phyloP scores from a whole-genome alignment of 2,329 filamentous ascomycete species.

The Pseudocercospora eumusae region DNA sequence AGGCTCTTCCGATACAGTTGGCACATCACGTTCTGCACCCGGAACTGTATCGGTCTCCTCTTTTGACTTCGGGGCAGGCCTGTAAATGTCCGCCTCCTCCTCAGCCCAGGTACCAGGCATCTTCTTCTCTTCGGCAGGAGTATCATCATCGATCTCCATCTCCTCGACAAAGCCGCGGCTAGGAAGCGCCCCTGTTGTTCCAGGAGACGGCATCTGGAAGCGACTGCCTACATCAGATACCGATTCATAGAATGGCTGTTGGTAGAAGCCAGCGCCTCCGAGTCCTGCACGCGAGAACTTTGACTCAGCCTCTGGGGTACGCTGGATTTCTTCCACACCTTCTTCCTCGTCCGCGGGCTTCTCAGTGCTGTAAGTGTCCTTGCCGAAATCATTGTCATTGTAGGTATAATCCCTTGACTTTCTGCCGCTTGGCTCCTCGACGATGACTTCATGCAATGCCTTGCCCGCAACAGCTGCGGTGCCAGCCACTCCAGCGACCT shows the following conservation, averaged over 20 bases:
- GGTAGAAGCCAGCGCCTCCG: slow-evolving; percentile 28
- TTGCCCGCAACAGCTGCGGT: slow-evolving; percentile 26
- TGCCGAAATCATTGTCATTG: slow-evolving; percentile 24
- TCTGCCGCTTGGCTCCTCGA: slow-evolving; percentile 42
- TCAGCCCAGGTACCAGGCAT: slow-evolving; percentile 64
- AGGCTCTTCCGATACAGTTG: slow-evolving; percentile 24
- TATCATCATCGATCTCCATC: slow-evolving; percentile 55
- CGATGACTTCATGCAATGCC: slow-evolving; percentile 43
- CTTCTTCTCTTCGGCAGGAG: slow-evolving; percentile 53
- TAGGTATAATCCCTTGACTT: slow-evolving; percentile 39
- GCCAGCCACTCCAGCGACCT: slow-evolving; percentile 17
- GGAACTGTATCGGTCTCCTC: slow-evolving; percentile 3
- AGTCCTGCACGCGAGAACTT: not conserved
- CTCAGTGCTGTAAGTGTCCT: slow-evolving; percentile 10
- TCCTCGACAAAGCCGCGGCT: slow-evolving; percentile 45
- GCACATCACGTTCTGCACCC: slow-evolving; percentile 9
- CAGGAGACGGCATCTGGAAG: slow-evolving; percentile 36
- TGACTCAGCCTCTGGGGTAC: slow-evolving; percentile 7
- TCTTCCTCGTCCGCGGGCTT: slow-evolving; percentile 25
- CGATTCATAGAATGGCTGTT: slow-evolving; percentile 46
- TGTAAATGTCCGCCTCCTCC: slow-evolving; percentile 28
- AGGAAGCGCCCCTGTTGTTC: slow-evolving; percentile 37
- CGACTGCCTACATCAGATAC: slow-evolving; percentile 42
- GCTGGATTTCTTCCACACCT: slow-evolving; percentile 20
- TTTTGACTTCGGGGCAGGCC: slow-evolving; percentile 7